Base-by-base conservation (phyloP, 2,329 filamentous ascomycete genomes). In the Penicillium psychrosexuale region DNA sequence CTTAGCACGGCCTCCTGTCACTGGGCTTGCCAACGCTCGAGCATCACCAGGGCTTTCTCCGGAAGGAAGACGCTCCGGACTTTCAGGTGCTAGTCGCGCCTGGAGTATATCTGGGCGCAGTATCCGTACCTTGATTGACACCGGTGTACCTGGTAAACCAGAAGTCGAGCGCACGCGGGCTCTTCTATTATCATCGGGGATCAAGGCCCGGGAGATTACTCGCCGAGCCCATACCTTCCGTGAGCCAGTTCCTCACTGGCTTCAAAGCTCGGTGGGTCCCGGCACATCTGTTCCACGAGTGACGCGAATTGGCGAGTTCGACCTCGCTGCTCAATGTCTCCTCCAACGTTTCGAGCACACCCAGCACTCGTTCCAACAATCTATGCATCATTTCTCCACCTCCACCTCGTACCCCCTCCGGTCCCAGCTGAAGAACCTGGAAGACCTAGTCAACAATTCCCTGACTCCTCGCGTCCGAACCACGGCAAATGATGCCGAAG, bases 141-240 rank as follows among this genome's bases (percentile, higher is more conserved):
- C 66, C 11, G 71, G 64, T 4, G 58, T 70, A 3, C 67, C 89
- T 30, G 85, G 81, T 9, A 84, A 82, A 63, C 83, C 84, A n/a
- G 93, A 97, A 63, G 82, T 96, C 50, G 88, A 89, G 15, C 86
- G 91, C n/a, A 81, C 92, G 2, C 83, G 85, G 54, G 84, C 90
- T 0, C 79, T 95, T 8, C 83, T 96, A 38, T 78, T 96, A 22
- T 89, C 87, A 59, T 90, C 91, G 0, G 92, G 91, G n/a, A 86
- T 97, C 67, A 96, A 95, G 74, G 92, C 93, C 0, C 86, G 86
- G 66, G 90, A 94, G 67, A 89, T 97, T 51, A 80, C 81, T 28
- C 82, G 85, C 4, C 83, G 87, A 44, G 85, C 88, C 4, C 75
- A 86, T 42, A 78, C 79, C 34, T 56, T 69, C 19, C 72, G 72